Conservation (phyloP, 768 basidiomycete genomes). For the Mycena sanguinolenta region DNA sequence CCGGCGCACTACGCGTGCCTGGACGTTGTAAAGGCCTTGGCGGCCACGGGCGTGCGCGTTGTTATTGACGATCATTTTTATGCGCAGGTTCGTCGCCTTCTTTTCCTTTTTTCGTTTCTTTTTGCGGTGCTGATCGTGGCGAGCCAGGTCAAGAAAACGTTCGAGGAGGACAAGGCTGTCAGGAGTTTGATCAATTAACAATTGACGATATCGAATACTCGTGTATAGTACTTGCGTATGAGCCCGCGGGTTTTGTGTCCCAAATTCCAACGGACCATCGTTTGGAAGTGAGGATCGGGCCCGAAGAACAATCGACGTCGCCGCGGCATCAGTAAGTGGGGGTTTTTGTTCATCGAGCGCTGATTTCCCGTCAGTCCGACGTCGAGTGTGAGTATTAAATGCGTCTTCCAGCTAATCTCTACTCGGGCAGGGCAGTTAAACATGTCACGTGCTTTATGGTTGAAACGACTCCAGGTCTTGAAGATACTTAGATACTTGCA, state of each 20-base stretch:
- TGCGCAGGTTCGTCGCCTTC: conserved; percentile 57
- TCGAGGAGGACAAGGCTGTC: conserved; percentile 58
- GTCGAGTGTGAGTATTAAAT: too few species aligned
- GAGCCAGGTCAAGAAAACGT: conserved; percentile 63
- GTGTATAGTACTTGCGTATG: not conserved
- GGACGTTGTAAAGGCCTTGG: conserved; percentile 78
- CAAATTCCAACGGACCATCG: not conserved
- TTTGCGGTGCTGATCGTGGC: too few species aligned
- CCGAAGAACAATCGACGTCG: too few species aligned
- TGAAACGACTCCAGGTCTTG: not conserved
- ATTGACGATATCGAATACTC: not conserved
- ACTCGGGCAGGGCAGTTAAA: not conserved
- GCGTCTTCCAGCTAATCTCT: too few species aligned
- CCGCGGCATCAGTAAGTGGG: too few species aligned
- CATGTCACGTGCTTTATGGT: not conserved
- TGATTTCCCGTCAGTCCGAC: too few species aligned
- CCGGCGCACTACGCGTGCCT: conserved; percentile 77
- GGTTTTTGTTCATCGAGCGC: too few species aligned
- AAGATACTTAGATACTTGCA: too few species aligned
- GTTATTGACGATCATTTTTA: conserved; percentile 78
- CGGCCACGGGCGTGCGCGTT: conserved; percentile 76
- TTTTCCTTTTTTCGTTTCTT: conserved; percentile 2
- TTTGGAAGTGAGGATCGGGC: too few species aligned
- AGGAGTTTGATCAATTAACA: conserved; percentile 21
- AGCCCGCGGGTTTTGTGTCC: not conserved